Evolutionary conservation across 169 alveolate genomes (phyloP), one percentile per base, ranked within the genome.

Genomic region (Theileria equi): DNA sequence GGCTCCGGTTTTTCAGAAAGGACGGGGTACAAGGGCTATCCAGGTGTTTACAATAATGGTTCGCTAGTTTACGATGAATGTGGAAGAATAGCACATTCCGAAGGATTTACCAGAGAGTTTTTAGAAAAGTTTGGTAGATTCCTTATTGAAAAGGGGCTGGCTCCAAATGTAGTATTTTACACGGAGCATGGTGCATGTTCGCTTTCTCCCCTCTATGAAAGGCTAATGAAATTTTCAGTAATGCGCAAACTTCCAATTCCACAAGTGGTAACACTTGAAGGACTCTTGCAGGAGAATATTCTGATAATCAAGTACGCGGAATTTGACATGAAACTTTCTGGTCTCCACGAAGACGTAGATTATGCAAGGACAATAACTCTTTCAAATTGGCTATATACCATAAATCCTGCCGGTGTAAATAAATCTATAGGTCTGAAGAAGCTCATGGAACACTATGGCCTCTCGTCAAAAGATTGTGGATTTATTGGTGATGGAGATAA

Each of bases 401-500:
- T 13, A 13, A 13, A 13, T 13, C 45, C 45, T 13, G 45, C 45
- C 13, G 45, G 45, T 38, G 13, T 13, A 13, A 38, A 13, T 38
- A 38, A 38, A 38, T 13, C 45, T 13, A 13, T 13, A 38, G 45
- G 45, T 38, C n/a, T 38, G n/a, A 38, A 38, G 45, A 38, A 13
- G n/a, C n/a, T 38, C 13, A 38, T 38, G 45, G 45, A 38, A 38
- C 45, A 38, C 45, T 38, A 13, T 38, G 45, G 45, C n/a, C n/a
- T n/a, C n/a, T n/a, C n/a, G n/a, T 62, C 59, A 4, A 35, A n/a
- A 28, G 76, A 66, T 7, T 55, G 80, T 40, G 86, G 57, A 1
- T 65, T 23, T 59, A 71, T 71, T 0, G 82, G 82, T 13, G 82
- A 71, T 40, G 62, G 55, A 10, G 2, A 16, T 3, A 71, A 71